Base-by-base conservation (phyloP, 495 filamentous ascomycete species). In the Aspergillus sclerotioniger region DNA sequence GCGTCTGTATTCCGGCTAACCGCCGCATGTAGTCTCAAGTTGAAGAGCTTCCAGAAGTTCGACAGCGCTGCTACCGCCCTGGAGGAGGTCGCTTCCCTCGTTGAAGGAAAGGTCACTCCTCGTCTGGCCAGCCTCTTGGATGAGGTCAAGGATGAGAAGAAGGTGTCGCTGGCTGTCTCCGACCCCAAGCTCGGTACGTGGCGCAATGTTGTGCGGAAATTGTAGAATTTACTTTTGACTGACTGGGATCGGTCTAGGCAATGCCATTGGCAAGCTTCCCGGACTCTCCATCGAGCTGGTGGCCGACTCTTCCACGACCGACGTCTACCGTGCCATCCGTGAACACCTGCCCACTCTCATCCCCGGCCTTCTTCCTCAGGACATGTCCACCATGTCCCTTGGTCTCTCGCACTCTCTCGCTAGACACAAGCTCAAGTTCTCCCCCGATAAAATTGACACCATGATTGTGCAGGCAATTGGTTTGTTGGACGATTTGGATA, bases 401-500 rank as follows among this genome's bases (percentile, higher is more conserved):
- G 94, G 95, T 80, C 84, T 99, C 20, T 96, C 95, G 15, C 94
- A 99, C 78, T 96, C 91, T 39, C 84, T 99, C 47, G 96, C 94
- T n/a, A 87, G 94, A 57, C 92, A 99, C 79, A 96, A 93, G 80
- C 86, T 99, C 63, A 96, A 96, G 79, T 99, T 99, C 80, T 96
- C 92, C 5, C 89, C 94, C 46, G 94, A 99, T 65, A 99, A 99
- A 80, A 96, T 99, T 56, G 94, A 99, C 65, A 92, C 92, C 52
- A 99, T 99, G 94, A 96, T 99, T 62, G 90, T 99, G 39, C 94
- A 98, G 75, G 91, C 94, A 55, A 96, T 98, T 65, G 86, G 87
- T 25, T 85, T 96, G 47, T 80, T 99, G 20, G 94, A 99, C 71
- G 94, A 98, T 62, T 77, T 98, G 41, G 94, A 99, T 80, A 99